phyloP scores from a whole-genome alignment of 2,329 filamentous ascomycete genomes.

The Fusarium neocosmosporiellum region DNA sequence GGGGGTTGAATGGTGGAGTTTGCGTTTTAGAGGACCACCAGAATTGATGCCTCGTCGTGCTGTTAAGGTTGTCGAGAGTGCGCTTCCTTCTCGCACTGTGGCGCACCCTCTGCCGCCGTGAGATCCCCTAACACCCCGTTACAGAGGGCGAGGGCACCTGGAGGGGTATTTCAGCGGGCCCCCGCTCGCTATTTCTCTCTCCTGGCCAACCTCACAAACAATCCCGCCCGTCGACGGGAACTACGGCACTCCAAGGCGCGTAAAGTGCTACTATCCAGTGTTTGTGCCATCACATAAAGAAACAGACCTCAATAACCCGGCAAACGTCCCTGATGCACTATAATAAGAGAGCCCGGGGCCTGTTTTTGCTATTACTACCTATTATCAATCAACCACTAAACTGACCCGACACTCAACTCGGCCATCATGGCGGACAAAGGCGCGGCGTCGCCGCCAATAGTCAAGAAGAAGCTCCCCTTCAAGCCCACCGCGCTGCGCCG shows the following conservation, averaged over 20 bases:
- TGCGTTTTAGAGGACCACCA: not conserved
- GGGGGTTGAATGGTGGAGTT: constrained; percentile 19
- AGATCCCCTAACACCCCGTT: constrained; percentile 31
- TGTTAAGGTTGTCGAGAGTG: constrained; percentile 35
- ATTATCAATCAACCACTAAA: constrained; percentile 2
- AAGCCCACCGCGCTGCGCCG: constrained; percentile 59
- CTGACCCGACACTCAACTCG: constrained; percentile 12
- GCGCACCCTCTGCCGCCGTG: constrained; percentile 5
- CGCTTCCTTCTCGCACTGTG: constrained; percentile 40
- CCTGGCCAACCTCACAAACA: constrained; percentile 19
- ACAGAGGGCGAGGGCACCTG: constrained; percentile 23
- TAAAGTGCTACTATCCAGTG: constrained; percentile 27
- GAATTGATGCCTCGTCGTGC: constrained; percentile 29
- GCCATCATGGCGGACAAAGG: constrained; percentile 47
- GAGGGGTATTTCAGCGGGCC: constrained; percentile 35
- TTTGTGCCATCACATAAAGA: not conserved
- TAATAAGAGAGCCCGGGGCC: not conserved
- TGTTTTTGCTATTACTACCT: constrained; percentile 13
- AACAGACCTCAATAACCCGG: not conserved
- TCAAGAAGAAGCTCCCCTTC: constrained; percentile 58
- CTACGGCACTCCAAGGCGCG: constrained; percentile 22
- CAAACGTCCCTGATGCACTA: not conserved
- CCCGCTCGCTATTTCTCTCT: constrained; percentile 1
- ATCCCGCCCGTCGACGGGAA: not conserved
- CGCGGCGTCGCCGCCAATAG: constrained; percentile 44